A percentile compares a stretch with the other conserved stretches of the same genome.
Evolutionary conservation across 2,329 filamentous ascomycete species (phyloP).

Genomic region (Alternaria sp.): DNA sequence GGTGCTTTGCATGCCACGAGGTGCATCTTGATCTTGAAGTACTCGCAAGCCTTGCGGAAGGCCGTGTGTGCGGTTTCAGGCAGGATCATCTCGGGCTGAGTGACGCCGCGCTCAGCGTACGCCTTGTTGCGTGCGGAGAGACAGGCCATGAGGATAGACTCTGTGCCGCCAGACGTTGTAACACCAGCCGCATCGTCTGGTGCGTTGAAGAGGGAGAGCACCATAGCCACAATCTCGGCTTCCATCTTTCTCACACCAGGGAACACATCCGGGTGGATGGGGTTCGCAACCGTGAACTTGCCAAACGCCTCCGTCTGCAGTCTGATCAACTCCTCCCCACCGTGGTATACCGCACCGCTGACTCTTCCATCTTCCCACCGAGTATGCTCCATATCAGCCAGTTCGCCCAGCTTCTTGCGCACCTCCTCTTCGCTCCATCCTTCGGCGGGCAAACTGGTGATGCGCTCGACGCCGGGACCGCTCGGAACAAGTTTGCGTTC

Average conservation of each 20-base stretch:
- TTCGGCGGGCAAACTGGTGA: slow-evolving; percentile 78
- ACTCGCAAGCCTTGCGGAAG: slow-evolving; percentile 92
- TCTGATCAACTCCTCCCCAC: slow-evolving; percentile 78
- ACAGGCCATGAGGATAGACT: slow-evolving; percentile 96
- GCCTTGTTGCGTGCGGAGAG: slow-evolving; percentile 89
- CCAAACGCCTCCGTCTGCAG: slow-evolving; percentile 93
- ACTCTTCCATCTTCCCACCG: slow-evolving; percentile 96
- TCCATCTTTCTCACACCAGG: slow-evolving; percentile 99
- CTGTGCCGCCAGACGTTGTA: slow-evolving; percentile 90
- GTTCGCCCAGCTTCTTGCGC: slow-evolving; percentile 75
- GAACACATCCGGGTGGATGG: slow-evolving; percentile 97
- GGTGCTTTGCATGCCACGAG: slow-evolving; percentile 86
- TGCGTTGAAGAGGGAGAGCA: slow-evolving; percentile 85
- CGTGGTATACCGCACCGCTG: slow-evolving; percentile 94
- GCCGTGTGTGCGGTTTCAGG: slow-evolving; percentile 94
- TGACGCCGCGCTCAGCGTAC: slow-evolving; percentile 82
- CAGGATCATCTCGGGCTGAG: slow-evolving; percentile 96
- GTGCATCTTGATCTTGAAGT: slow-evolving; percentile 96
- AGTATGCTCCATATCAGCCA: slow-evolving; percentile 89
- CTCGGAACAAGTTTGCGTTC: slow-evolving; percentile 82
- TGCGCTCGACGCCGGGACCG: slow-evolving; percentile 72
- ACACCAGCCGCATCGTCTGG: slow-evolving; percentile 85
- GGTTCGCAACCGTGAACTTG: slow-evolving; percentile 93
- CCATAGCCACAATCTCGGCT: slow-evolving; percentile 96
- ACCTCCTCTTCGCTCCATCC: slow-evolving; percentile 83